These are phyloP conservation scores for Hibiscus tridactylites DNA, from an alignment of 345 rosid species.

Conservation along the genomic window DNA sequence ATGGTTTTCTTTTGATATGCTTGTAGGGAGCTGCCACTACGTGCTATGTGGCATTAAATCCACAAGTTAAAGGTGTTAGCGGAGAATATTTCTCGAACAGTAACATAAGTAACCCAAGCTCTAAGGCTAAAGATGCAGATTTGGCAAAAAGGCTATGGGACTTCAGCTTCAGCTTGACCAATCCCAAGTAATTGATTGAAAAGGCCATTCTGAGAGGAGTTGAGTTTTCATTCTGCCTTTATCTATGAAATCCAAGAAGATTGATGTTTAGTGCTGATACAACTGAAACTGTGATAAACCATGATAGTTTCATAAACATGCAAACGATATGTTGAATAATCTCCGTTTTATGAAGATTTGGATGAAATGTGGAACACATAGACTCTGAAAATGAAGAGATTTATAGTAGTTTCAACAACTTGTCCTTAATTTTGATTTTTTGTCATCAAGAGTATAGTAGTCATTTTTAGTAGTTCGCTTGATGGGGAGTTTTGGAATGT, in stretches of 20 bases:
- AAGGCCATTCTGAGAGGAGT: neutral
- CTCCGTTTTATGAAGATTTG: neutral
- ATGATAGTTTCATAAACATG: neutral
- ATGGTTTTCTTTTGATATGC: neutral
- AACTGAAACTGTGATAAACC: neutral
- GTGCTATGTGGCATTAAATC: conserved; percentile 68
- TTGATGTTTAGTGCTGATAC: neutral
- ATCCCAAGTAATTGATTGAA: neutral
- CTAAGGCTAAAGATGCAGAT: conserved; percentile 36
- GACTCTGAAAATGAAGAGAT: neutral
- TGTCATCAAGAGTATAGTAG: too few species aligned
- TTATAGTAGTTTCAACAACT: too few species aligned
- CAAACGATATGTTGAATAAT: neutral
- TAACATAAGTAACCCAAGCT: conserved; percentile 33
- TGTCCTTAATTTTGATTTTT: too few species aligned
- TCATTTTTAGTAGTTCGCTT: too few species aligned
- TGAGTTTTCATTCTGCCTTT: neutral
- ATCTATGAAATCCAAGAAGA: neutral
- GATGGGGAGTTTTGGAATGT: too few species aligned
- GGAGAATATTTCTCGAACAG: conserved; percentile 55
- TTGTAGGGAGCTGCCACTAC: conserved; percentile 76
- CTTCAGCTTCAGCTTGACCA: conserved; percentile 45
- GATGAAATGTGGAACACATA: neutral
- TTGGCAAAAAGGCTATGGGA: conserved; percentile 63
- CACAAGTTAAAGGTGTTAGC: conserved; percentile 55